Base-by-base conservation (phyloP, 129 eudicot species). In the Flaveria robusta region DNA sequence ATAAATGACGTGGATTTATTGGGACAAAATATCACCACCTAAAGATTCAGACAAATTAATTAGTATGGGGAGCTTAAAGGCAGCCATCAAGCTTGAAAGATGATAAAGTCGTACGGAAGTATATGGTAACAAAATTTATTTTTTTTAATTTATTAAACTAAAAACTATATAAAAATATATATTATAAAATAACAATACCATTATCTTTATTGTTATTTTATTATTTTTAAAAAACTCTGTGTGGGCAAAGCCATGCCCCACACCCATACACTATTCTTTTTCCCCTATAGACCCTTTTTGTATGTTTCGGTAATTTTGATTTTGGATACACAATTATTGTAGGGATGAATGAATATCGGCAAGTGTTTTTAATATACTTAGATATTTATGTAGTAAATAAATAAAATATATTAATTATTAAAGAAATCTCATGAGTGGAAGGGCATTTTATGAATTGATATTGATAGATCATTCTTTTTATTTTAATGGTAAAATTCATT, bases 191-290 rank as follows among this genome's bases (percentile, higher is more conserved):
- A 34, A 66, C 42, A 37, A 16, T 65, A n/a, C 47, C 14, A 1
- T 11, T 18, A 39, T n/a, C 18, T 66, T 34, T 18, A 18, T 16
- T 20, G 12, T 19, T 19, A 39, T 18, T 39, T 19, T 20, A 42
- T 68, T 12, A 31, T 31, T 31, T 31, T 4, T 31, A 31, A 3
- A 7, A 42, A 20, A 68, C 31, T 68, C 13, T 18, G 19, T 2
- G 51, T 41, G 37, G 14, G 52, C 50, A n/a, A n/a, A 6, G 24
- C 54, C 41, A 68, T 70, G 74, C 23, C 74, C 74, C 74, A 47
- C 52, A 70, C 39, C 59, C 41, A 47, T 4, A 14, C 60, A 70
- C 59, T 70, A 42, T 69, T 69, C 22, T 14, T 10, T 60, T 60
- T 24, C 39, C 39, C 66, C 24, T 26, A 26, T 60, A 13, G 39